These are phyloP conservation scores for Saccharum spontaneum DNA, from an alignment of 176 grass and related monocot genomes.

Conservation along the genomic window DNA sequence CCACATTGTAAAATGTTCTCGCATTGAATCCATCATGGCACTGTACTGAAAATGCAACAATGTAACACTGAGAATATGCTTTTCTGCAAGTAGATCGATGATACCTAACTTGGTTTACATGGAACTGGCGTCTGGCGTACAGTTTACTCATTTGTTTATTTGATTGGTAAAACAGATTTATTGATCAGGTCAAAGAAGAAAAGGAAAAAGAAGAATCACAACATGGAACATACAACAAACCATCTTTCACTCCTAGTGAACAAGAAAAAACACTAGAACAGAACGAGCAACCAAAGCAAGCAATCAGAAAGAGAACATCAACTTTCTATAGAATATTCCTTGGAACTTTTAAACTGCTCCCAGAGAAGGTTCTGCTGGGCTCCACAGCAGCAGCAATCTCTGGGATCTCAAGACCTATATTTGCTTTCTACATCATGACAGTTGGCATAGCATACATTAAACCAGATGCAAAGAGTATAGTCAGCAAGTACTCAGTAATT, in stretches of 20 bases:
- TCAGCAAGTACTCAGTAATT: constrained; percentile 49
- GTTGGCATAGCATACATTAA: constrained; percentile 56
- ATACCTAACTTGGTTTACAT: constrained; percentile 2
- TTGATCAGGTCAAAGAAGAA: constrained; percentile 26
- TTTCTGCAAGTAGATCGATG: not conserved
- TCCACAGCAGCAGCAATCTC: constrained; percentile 67
- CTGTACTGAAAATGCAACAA: constrained; percentile 16
- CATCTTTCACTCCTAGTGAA: constrained; percentile 21
- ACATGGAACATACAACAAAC: constrained; percentile 6
- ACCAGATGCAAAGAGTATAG: constrained; percentile 36
- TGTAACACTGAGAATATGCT: constrained; percentile 2
- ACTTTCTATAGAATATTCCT: constrained; percentile 61
- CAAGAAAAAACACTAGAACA: constrained; percentile 34
- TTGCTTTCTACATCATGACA: constrained; percentile 68
- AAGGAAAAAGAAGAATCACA: not conserved
- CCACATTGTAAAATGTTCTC: constrained; percentile 4
- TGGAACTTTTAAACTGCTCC: constrained; percentile 38
- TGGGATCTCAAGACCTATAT: constrained; percentile 63
- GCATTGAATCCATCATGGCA: constrained; percentile 1
- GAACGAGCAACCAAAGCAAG: constrained; percentile 10
- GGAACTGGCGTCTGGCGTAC: not conserved
- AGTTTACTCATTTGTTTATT: constrained; percentile 23
- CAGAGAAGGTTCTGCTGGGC: constrained; percentile 47
- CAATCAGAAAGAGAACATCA: constrained; percentile 30
- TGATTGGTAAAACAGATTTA: constrained; percentile 31